These are phyloP conservation scores for Chaetomium cochliodes DNA, from an alignment of 495 filamentous ascomycete genomes.

Conservation along the genomic window DNA sequence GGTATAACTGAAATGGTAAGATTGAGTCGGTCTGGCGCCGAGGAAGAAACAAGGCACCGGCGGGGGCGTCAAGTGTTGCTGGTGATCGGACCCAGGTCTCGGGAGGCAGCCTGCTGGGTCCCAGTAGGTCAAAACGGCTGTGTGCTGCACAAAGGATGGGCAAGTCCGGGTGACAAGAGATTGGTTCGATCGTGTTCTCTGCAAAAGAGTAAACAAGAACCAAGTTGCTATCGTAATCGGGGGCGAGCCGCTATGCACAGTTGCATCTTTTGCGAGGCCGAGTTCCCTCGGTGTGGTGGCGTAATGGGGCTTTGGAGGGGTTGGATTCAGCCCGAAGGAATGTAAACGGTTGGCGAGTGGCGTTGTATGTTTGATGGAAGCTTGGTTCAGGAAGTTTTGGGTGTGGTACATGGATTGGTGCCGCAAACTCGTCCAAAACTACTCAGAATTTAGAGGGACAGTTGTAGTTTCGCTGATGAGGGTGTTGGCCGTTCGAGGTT, in stretches of 20 bases:
- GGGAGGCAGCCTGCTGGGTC: slow-evolving; percentile 6
- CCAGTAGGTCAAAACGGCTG: neutral
- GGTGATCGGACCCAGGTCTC: neutral
- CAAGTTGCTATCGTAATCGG: neutral
- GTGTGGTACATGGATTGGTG: too few relatives aligned
- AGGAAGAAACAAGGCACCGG: neutral
- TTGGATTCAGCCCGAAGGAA: neutral
- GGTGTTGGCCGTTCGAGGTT: neutral
- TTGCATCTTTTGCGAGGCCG: neutral
- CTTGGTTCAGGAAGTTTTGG: neutral
- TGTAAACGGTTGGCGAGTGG: neutral
- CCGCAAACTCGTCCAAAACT: neutral
- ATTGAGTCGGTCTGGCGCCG: neutral
- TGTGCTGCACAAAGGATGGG: neutral
- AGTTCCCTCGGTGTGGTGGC: too few relatives aligned
- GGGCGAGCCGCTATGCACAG: neutral
- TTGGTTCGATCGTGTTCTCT: neutral
- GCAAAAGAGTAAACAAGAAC: neutral
- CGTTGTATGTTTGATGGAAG: neutral
- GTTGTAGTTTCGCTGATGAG: neutral
- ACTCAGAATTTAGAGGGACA: neutral
- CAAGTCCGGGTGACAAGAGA: neutral
- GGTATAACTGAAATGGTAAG: too few relatives aligned
- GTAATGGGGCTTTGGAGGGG: neutral
- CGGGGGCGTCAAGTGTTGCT: neutral